Conservation (phyloP, 768 basidiomycete genomes). For the Agrocybe praecox region DNA sequence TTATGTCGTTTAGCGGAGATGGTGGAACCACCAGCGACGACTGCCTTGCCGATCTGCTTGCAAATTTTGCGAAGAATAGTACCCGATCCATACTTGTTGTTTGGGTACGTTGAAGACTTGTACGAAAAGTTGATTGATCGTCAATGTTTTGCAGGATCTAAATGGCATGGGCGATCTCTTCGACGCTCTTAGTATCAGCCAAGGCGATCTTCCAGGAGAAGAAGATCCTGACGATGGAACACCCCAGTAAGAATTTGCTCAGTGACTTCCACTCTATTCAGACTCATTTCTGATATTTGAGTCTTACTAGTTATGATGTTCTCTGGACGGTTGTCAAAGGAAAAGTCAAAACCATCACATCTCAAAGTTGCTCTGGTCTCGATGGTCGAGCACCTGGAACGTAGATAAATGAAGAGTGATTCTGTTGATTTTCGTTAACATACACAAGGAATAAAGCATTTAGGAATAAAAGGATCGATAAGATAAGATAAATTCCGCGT, state of each 20-base stretch:
- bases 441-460: not conserved
- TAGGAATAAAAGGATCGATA: not conserved
- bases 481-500: no score
- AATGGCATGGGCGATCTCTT: not conserved
- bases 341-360: not conserved
- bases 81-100: constrained; percentile 20
- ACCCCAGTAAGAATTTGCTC: not conserved
- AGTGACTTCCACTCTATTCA: not conserved
- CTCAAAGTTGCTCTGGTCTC: not conserved
- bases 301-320: not conserved
- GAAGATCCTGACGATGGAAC: not conserved
- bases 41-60: constrained; percentile 19
- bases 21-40: constrained; percentile 18
- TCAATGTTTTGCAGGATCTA: not conserved
- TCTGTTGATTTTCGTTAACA: not conserved
- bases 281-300: not conserved
- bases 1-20: constrained; percentile 9
- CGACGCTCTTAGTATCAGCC: not conserved
- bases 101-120: constrained; percentile 14
- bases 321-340: not conserved
- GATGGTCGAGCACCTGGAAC: not conserved
- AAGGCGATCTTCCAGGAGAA: not conserved
- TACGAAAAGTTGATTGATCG: no score
- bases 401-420: not conserved
- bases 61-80: constrained; percentile 18